Conservation (phyloP, 2,329 filamentous ascomycete genomes). For the Aureobasidium melanogenum region DNA sequence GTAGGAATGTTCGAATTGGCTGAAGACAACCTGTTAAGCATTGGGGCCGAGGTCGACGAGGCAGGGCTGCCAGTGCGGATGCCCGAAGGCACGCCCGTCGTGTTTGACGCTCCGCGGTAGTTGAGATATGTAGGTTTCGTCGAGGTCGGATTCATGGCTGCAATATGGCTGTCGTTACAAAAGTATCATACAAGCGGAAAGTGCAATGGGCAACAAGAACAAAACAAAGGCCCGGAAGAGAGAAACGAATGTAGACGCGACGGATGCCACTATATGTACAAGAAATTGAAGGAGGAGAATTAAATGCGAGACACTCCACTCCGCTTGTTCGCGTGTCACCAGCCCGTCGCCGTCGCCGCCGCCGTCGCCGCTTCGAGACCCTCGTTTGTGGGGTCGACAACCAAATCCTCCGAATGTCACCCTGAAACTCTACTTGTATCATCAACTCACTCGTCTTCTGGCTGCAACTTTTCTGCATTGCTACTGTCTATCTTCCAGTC, state of each 20-base stretch:
- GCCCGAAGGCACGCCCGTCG: neutral
- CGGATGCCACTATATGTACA: neutral
- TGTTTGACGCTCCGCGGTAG: neutral
- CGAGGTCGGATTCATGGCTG: neutral
- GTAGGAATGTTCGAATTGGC: neutral
- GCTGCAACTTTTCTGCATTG: neutral
- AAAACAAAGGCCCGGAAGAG: neutral
- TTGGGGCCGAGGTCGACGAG: neutral
- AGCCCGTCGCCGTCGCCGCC: neutral
- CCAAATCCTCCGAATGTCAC: neutral
- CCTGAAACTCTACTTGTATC: neutral
- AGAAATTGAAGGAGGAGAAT: neutral
- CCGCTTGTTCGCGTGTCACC: neutral
- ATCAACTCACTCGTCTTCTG: neutral
- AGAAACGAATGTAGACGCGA: neutral
- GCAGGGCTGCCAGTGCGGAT: neutral
- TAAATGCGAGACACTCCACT: constrained; percentile 1
- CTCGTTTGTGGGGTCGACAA: neutral
- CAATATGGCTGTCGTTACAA: neutral
- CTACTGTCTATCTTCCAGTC: neutral
- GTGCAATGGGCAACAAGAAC: neutral
- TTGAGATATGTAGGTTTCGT: constrained; percentile 11
- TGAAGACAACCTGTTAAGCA: constrained; percentile 1
- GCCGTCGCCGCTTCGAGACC: too few species aligned
- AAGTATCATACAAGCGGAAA: neutral